Base-by-base conservation (phyloP, 1,284 basidiomycete species). In the Ustilago crameri region DNA sequence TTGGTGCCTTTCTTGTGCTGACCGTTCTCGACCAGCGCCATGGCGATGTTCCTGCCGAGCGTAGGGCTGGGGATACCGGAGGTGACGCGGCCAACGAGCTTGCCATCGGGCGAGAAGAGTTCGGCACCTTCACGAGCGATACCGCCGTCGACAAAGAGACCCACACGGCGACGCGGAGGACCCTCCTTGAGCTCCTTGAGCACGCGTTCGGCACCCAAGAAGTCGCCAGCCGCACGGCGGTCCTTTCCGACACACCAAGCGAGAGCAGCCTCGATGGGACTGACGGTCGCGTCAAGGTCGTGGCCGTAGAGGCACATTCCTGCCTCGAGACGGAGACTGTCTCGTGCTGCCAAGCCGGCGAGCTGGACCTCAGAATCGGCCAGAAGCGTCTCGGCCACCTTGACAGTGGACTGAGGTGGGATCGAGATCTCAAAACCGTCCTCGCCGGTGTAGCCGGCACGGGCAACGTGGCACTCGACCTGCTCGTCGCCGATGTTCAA, bases 251-350 rank as follows among this genome's bases (percentile, higher is more conserved):
- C 93, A 24, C 96, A 89, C 95, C 95, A 98, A 0, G 88, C 88
- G 49, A 99, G 85, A 7, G 90, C 94, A 4, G 93, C 96, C 46
- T 84, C 95, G 17, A 98, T 88, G 0, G 93, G 93, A 1, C 89
- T 89, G 5, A 91, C 91, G 41, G 86, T 87, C 84, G 97, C 93
- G 83, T 96, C 91, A 18, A 79, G 96, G 81, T 98, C 95, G 80
- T 94, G 90, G 0, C 95, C 95, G 82, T 98, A 97, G 42, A 99
- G 86, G 84, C 95, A 98, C 90, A 98, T 91, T n/a, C 95, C 95
- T 0, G 95, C 95, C 84, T 98, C 95, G 37, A 98, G 87, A 34
- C 95, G 89, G 18, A 99, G 85, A 75, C 91, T 93, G 84, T 98
- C 96, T 43, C 96, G 88, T 10, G 95, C 93, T 20, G 93, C 95